phyloP scores from a whole-genome alignment of 2,329 filamentous ascomycete genomes.

The Arachnomyces sp. region DNA sequence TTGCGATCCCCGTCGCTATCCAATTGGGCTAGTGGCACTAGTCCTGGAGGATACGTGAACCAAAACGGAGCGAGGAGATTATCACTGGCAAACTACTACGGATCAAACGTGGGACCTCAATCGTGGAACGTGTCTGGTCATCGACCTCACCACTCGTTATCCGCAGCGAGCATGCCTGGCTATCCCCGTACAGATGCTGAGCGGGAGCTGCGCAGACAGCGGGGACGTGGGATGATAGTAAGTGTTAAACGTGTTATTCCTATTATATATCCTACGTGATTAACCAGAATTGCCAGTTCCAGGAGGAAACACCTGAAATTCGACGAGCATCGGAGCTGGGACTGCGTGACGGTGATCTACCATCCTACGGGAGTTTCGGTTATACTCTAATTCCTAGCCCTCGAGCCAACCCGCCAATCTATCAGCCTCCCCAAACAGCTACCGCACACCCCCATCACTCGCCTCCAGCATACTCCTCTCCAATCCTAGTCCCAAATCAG shows the following conservation, averaged over 20 bases:
- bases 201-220: slow-evolving; percentile 12
- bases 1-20: no score
- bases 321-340: slow-evolving; percentile 3
- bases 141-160: slow-evolving; percentile 21
- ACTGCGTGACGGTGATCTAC: slow-evolving; percentile 6
- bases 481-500: not conserved
- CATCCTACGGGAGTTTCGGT: slow-evolving; percentile 11
- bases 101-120: no score
- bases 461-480: slow-evolving; percentile 13
- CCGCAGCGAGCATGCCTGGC: slow-evolving; percentile 6
- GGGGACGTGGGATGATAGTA: slow-evolving; percentile 13
- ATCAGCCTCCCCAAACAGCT: slow-evolving; percentile 9
- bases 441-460: slow-evolving; percentile 7
- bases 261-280: not conserved
- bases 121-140: slow-evolving; percentile 14
- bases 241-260: slow-evolving; percentile 1
- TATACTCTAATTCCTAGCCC: slow-evolving; percentile 8
- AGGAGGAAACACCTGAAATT: slow-evolving; percentile 6
- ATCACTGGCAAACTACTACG: no score
- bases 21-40: no score
- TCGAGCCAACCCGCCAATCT: slow-evolving; percentile 8
- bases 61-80: no score
- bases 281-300: slow-evolving; percentile 8
- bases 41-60: no score
- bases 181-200: slow-evolving; percentile 7